Evolutionary conservation across 805 yeast genomes (phyloP).

Genomic region (Brettanomyces anomalus): DNA sequence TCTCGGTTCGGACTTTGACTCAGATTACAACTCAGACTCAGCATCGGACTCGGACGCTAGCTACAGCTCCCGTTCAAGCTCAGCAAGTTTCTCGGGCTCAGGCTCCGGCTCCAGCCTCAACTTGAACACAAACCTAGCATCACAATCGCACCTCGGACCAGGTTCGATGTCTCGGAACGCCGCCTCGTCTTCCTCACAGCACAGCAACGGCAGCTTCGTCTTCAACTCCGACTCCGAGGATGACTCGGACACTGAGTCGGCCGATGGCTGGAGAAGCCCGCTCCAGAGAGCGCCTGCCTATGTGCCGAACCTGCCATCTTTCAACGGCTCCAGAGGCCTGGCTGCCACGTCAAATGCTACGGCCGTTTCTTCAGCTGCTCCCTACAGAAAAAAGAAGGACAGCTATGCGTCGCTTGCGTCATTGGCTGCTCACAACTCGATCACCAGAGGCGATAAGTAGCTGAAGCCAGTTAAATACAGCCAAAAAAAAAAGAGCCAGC

Average conservation of each 20-base stretch:
- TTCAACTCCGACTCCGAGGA: background rate
- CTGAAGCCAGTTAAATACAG: no score
- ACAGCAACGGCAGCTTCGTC: background rate
- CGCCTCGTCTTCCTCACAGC: background rate
- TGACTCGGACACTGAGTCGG: background rate
- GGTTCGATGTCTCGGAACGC: background rate
- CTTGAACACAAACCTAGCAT: no score
- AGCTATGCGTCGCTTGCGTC: conserved; percentile 1
- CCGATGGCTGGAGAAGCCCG: background rate
- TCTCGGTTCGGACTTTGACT: conserved; percentile 26
- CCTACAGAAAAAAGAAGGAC: background rate
- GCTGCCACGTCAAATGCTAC: background rate
- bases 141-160: background rate
- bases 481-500: no score
- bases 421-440: background rate
- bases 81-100: background rate
- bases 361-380: background rate
- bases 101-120: no score
- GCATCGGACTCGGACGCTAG: background rate
- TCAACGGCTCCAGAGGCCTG: no score
- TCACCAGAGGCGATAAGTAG: no score
- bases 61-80: background rate
- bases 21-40: conserved; percentile 18
- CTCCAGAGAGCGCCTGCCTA: no score
- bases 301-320: no score